Base-by-base conservation (phyloP, 345 rosid genomes). In the Diplotaxis tenuifolia region DNA sequence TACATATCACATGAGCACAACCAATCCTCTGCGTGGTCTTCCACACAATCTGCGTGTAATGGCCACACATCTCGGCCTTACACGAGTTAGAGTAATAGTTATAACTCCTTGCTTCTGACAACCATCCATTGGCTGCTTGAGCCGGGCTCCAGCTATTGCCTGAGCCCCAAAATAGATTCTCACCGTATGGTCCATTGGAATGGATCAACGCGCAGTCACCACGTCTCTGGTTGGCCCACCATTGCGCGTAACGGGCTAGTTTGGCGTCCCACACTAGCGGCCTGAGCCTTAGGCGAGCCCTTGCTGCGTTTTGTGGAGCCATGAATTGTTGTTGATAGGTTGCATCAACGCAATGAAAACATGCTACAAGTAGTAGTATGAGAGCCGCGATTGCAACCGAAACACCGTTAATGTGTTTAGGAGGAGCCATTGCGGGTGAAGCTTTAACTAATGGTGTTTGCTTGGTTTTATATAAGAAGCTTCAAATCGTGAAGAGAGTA, bases 151-250 rank as follows among this genome's bases (percentile, higher is more conserved):
- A 92, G 4, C 77, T 88, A 0, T 25, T 11, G 9, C 98, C 98
- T 18, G 96, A 88, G 0, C 98, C 98, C 98, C 98, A 93, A 21
- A 93, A 93, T 42, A 93, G 88, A 76, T 93, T 93, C 85, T 93
- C 98, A 9, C 98, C 98, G 3, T 85, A 90, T 0, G 91, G 91
- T 15, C 98, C 98, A 2, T 88, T 86, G 0, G 98, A 92, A 75
- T 92, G 98, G 72, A 8, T 79, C 74, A 92, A 60, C 1, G 67
- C 82, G n/a, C 98, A 92, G 75, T 93, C 98, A 1, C 6, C 1
- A 10, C 86, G 81, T 82, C 98, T 81, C 42, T 81, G 85, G 64
- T 78, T 78, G 0, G 96, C 88, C 71, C 89, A 92, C 88, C 84
- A 45, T 7, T 71, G 70, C 0, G 98, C 96, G 20, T 90, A 93